Evolutionary conservation across 371 early-diverging fungal genomes (phyloP), one percentile per base, ranked within the genome.

Genomic region (Mucor racemosus): DNA sequence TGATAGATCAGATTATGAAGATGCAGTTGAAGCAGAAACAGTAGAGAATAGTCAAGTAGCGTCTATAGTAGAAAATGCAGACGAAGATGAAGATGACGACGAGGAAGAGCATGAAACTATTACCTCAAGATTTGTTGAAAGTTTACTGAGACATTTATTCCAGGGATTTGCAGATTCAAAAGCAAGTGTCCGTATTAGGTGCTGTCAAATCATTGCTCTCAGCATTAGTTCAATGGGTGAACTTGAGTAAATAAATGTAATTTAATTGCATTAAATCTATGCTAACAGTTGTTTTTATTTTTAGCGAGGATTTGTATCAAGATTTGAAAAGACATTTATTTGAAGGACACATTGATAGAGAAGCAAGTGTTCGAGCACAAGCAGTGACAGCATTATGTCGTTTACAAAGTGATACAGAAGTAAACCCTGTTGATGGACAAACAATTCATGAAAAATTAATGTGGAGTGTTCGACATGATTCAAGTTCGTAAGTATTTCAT

Each of bases 301-400:
- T 10, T 72, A 92, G 92, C 68, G 95, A 93, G 67, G 91, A 90
- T 53, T 73, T 93, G 6, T 95, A 92, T 73, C 80, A 84, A 65
- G 76, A 89, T 17, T 75, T 96, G 41, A 84, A 84, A 74, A 74
- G 77, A 13, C 79, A 85, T 35, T 81, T 96, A 15, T 78, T 86
- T 69, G 90, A 91, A 65, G 81, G 94, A 41, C 75, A 92, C 58
- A 79, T 81, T 55, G 97, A 97, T 73, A 95, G 92, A 70, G 97
- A 97, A 65, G 68, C 94, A 4, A 72, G 82, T 3, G 89, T 95
- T 33, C 88, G 97, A 7, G 87, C 87, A 7, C 90, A 94, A 55
- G 94, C 95, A 5, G 94, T 88, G 0, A 86, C 89, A 34, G 93
- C 94, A 0, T 73, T 95, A 31, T 88, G 94, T 9, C 86, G 93